Conservation (phyloP, 495 filamentous ascomycete species). For the Daldinia decipiens region DNA sequence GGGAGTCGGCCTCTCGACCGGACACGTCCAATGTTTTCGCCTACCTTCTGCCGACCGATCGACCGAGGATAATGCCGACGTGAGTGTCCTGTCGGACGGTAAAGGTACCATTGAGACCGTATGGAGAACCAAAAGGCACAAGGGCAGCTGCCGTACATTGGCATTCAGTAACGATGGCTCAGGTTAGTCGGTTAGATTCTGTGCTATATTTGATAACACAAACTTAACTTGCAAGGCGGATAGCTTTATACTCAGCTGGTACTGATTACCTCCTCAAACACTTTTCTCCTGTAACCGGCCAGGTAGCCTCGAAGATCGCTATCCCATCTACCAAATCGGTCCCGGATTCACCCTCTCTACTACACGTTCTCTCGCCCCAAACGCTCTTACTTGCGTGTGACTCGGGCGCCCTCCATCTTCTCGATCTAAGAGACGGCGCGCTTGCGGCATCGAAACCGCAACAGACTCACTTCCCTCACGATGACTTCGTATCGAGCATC, state of each 20-base stretch:
- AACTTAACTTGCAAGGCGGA: constrained; percentile 6
- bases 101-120: constrained; percentile 79
- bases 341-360: constrained; percentile 75
- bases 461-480: constrained; percentile 84
- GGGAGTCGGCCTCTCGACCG: constrained; percentile 82
- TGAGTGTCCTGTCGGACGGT: constrained; percentile 66
- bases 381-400: constrained; percentile 92
- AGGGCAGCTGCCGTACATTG: constrained; percentile 87
- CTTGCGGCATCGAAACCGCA: constrained; percentile 68
- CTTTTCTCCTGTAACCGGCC: constrained; percentile 80
- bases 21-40: constrained; percentile 87
- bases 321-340: constrained; percentile 60
- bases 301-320: constrained; percentile 80
- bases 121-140: constrained; percentile 90
- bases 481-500: constrained; percentile 91
- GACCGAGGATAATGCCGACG: constrained; percentile 58
- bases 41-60: constrained; percentile 68
- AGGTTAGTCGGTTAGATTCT: constrained; percentile 48
- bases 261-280: constrained; percentile 91
- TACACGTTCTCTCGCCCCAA: constrained; percentile 84
- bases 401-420: constrained; percentile 86
- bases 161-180: constrained; percentile 80
- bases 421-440: constrained; percentile 81
- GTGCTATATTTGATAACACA: background rate
- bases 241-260: constrained; percentile 85